Conservation (phyloP, 1,284 basidiomycete genomes). For the Melampsora americana region DNA sequence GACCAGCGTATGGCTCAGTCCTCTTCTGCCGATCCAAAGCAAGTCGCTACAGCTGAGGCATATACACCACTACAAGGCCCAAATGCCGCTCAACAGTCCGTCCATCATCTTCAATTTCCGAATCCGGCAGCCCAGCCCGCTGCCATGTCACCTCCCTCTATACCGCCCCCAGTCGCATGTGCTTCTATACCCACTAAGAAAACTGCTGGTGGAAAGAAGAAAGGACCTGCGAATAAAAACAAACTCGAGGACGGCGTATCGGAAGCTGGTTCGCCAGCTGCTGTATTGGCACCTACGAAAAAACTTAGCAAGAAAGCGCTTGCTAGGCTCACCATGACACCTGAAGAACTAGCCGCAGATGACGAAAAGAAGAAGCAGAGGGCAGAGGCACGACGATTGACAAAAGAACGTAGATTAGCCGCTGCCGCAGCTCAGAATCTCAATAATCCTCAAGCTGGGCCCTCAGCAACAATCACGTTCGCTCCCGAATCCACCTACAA, state of each 20-base stretch:
- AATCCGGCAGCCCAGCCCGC: background rate
- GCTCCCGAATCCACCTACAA: constrained; percentile 3
- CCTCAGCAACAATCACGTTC: background rate
- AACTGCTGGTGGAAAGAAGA: constrained; percentile 14
- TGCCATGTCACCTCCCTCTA: constrained; percentile 14
- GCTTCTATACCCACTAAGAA: background rate
- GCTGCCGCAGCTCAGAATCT: constrained; percentile 17
- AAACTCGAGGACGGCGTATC: background rate
- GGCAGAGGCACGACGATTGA: constrained; percentile 27
- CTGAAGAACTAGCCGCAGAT: constrained; percentile 23
- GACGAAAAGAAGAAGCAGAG: constrained; percentile 39
- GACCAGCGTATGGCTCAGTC: background rate
- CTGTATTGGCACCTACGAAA: background rate
- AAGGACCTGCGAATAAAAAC: constrained; percentile 26
- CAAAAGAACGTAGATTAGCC: constrained; percentile 33
- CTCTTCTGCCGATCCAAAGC: constrained; percentile 3
- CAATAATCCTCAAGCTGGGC: background rate
- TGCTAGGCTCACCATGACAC: constrained; percentile 14
- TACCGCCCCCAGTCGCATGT: constrained; percentile 2
- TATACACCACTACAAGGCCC: background rate
- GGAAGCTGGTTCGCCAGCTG: constrained; percentile 42
- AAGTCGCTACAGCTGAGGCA: background rate
- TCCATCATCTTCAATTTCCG: constrained; percentile 4
- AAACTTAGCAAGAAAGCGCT: constrained; percentile 40
- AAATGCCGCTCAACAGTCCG: background rate